Evolutionary conservation across 176 grass and related monocot species (phyloP).

Genomic region (Rhipidocladum racemiflorum): DNA sequence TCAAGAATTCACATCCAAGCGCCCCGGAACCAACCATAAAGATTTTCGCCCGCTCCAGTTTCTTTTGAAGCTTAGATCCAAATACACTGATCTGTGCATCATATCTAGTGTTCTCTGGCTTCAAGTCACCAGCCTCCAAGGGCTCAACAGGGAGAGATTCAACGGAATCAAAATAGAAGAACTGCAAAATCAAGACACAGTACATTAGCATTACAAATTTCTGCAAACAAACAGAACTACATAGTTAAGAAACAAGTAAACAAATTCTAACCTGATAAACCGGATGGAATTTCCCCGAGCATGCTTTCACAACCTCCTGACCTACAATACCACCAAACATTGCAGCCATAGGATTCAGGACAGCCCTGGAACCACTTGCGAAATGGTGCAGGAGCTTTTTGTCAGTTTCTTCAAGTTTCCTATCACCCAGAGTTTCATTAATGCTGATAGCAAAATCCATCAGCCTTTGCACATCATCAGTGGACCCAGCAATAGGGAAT

Average conservation of each 20-base stretch:
- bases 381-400: constrained; percentile 74
- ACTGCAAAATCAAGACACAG: constrained; percentile 52
- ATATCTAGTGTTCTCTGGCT: constrained; percentile 63
- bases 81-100: constrained; percentile 90
- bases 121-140: constrained; percentile 56
- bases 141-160: constrained; percentile 85
- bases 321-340: constrained; percentile 93
- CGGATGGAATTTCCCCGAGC: constrained; percentile 94
- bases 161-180: constrained; percentile 96
- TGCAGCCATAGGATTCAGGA: constrained; percentile 94
- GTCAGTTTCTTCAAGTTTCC: constrained; percentile 68
- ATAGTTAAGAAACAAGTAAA: neutral
- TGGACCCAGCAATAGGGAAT: constrained; percentile 69
- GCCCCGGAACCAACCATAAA: constrained; percentile 92
- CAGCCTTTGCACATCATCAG: constrained; percentile 66
- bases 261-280: constrained; percentile 67
- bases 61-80: constrained; percentile 76
- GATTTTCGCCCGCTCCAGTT: constrained; percentile 75
- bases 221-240: neutral
- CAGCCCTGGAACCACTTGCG: constrained; percentile 64
- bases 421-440: constrained; percentile 61
- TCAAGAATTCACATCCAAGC: constrained; percentile 89
- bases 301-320: constrained; percentile 90
- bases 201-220: neutral
- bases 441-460: constrained; percentile 53